phyloP scores from a whole-genome alignment of 768 basidiomycete species.

The Mycena albidolilacea region DNA sequence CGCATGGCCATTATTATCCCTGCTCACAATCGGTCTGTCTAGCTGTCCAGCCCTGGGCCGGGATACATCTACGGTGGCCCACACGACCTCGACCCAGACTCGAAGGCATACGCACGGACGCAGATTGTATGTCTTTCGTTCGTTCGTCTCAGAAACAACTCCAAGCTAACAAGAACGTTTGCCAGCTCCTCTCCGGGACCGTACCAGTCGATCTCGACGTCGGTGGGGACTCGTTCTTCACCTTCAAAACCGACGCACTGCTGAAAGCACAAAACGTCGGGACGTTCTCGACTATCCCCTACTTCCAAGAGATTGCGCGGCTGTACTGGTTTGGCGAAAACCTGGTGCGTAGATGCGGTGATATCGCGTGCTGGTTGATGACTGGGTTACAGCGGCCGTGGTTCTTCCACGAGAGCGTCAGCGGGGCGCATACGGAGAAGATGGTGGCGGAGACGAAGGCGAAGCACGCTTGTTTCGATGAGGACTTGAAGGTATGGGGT shows the following conservation, averaged over 20 bases:
- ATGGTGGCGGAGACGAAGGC: constrained; percentile 14
- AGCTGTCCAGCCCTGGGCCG: constrained; percentile 28
- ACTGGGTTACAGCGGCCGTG: constrained; percentile 17
- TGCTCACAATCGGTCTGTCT: background rate
- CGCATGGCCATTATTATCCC: background rate
- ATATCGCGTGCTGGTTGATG: background rate
- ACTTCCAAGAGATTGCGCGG: constrained; percentile 25
- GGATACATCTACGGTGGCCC: constrained; percentile 25
- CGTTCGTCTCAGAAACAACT: background rate
- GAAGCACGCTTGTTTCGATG: constrained; percentile 19
- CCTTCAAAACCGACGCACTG: constrained; percentile 26
- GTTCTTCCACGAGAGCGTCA: constrained; percentile 19
- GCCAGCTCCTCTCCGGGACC: constrained; percentile 24
- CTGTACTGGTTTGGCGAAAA: constrained; percentile 32
- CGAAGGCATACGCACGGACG: background rate
- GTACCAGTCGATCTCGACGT: background rate
- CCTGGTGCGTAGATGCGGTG: background rate
- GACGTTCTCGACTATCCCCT: constrained; percentile 25
- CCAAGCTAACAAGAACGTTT: background rate
- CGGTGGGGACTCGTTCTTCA: background rate
- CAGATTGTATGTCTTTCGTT: constrained; percentile 4
- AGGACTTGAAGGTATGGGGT: constrained; percentile 29
- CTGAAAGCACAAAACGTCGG: constrained; percentile 21
- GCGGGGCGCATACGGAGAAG: background rate
- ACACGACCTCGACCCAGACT: constrained; percentile 13